Base-by-base conservation (phyloP, 805 yeast species). In the Clavispora carvajalis region DNA sequence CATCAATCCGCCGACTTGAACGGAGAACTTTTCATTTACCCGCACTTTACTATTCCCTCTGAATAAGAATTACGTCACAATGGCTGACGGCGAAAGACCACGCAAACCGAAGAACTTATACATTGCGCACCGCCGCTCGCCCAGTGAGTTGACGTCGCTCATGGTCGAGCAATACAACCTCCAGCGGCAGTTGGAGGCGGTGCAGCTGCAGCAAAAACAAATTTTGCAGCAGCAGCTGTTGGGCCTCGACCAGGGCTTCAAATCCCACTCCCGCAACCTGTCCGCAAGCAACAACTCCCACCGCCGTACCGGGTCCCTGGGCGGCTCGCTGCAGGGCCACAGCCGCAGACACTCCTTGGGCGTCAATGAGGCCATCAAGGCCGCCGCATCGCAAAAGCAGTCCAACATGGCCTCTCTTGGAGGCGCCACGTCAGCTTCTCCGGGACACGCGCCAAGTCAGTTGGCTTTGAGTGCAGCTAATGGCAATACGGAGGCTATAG, bases 81-180 rank as follows among this genome's bases (percentile, higher is more conserved):
- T 28, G 54, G 47, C 54, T 9, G 40, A 46, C 21, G 39, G 28
- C 22, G 45, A 41, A 12, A 21, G 41, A 16, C 31, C 47, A 15
- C 60, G 58, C 48, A 62, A 61, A 42, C 63, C 67, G 2, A 61
- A 58, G 38, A 67, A 63, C 51, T 57, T 93, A 45, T 95, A 89
- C 65, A 89, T 91, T 49, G 98, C 98, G n/a, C 98, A 93, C 57
- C 78, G 98, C 56, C 77, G 96, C 45, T 85, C 97, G 3, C 97
- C 97, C n/a, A 80, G 90, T 51, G 99, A 93, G 60, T 72, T 93
- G 59, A 91, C 98, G 2, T 85, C 84, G 40, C 70, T 91, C 49
- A 91, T 91, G 96, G 60, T 87, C 54, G 98, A 91, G 63, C 95
- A 85, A 58, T 79, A 85, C 59, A 81, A 83, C 43, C 73, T 93